A percentile compares a stretch with the other conserved stretches of the same genome.
These are phyloP conservation scores for Zostera marina DNA, from an alignment of 116 monocot species.

Conservation along the genomic window DNA sequence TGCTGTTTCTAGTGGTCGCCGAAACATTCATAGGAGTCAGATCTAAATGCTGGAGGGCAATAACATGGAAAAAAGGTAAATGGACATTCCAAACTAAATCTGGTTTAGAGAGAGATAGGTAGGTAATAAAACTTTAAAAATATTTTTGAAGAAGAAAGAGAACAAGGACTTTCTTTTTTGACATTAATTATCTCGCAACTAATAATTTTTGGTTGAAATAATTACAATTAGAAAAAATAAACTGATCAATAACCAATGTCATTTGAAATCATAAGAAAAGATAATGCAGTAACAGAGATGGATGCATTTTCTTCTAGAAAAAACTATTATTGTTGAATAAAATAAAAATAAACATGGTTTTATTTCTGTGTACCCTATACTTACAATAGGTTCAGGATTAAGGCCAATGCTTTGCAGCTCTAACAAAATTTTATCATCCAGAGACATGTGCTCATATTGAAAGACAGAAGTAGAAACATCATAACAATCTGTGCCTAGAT, in stretches of 20 bases:
- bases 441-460: constrained; percentile 44
- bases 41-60: too few species aligned
- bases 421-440: constrained; percentile 69
- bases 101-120: too few species aligned
- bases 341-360: background rate
- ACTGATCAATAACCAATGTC: background rate
- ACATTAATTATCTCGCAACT: too few species aligned
- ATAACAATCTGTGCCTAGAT: constrained; percentile 6
- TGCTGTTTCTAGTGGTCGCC: too few species aligned
- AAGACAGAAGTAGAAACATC: constrained; percentile 19
- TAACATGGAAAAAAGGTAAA: too few species aligned
- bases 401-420: constrained; percentile 82
- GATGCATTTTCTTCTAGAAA: background rate
- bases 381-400: constrained; percentile 49
- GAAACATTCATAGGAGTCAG: too few species aligned
- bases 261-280: background rate
- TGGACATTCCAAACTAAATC: too few species aligned
- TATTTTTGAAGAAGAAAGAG: too few species aligned
- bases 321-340: background rate
- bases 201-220: too few species aligned
- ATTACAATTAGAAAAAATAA: too few species aligned
- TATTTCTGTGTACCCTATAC: background rate
- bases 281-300: background rate
- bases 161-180: too few species aligned
- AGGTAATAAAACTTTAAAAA: too few species aligned